Evolutionary conservation across 2,329 filamentous ascomycete species (phyloP), one percentile per base, ranked within the genome.

Genomic region (Cytospora piceicola): DNA sequence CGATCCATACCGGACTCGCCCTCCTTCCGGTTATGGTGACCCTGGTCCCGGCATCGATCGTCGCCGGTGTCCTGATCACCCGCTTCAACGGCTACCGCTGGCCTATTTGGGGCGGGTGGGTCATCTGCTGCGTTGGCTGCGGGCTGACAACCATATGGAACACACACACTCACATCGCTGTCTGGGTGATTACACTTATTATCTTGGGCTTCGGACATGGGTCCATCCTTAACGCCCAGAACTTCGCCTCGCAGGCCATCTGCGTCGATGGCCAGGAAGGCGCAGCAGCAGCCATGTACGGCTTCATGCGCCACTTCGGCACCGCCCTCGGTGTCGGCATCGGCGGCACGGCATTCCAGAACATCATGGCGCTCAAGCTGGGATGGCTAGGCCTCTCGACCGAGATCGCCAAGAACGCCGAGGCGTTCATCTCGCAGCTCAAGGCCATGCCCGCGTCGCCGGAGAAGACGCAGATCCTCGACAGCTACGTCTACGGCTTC

Each of bases 401-500:
- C 14, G 65, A 69, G 14, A 77, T 78, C 59, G 71, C 73, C 12
- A 69, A 71, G 46, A 65, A 74, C 22, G 70, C 73, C 14, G 74
- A 75, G 67, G 71, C 69, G 4, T 74, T 71, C 39, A 70, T 74
- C 46, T 32, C 56, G 11, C 51, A 59, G 27, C 68, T 75, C 67
- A 52, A 61, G 6, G 51, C 46, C 4, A 71, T 75, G 70, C 63
- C 67, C 0, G 68, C 69, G 1, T 32, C 42, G 2, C 70, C 71
- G 27, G 32, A 58, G 15, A 64, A 60, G 65, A 55, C 32, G 8
- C 29, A 22, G 53, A 69, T 67, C 36, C n/a, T 52, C 42, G 46
- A 56, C 60, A 80, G 81, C 14, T 88, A 88, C 71, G 82, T 81
- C 3, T 81, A 83, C 69, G 83, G 82, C 53, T 72, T 88, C 70